A percentile compares a stretch with the other conserved stretches of the same genome.
Conservation (phyloP, 805 yeast genomes). For the Scheffersomyces amazonensis region DNA sequence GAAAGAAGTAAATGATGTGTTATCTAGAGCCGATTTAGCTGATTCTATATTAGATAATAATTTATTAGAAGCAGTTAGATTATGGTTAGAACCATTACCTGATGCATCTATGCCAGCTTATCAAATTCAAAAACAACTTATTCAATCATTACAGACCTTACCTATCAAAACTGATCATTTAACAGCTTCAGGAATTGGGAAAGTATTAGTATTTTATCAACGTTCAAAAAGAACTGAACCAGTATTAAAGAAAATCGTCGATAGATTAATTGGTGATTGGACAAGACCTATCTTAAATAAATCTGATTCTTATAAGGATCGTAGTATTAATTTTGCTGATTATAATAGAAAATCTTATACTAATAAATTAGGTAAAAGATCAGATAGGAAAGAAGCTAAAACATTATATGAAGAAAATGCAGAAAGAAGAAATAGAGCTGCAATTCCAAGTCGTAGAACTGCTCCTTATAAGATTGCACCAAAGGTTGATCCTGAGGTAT, state of each 20-base stretch:
- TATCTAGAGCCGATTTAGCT: slow-evolving; percentile 80
- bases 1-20: slow-evolving; percentile 70
- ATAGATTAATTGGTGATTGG: slow-evolving; percentile 93
- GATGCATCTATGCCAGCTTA: slow-evolving; percentile 98
- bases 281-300: slow-evolving; percentile 97
- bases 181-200: slow-evolving; percentile 92
- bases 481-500: slow-evolving; percentile 53
- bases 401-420: slow-evolving; percentile 86
- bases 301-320: slow-evolving; percentile 90
- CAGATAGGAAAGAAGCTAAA: slow-evolving; percentile 40
- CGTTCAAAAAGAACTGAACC: slow-evolving; percentile 87
- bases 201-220: slow-evolving; percentile 90
- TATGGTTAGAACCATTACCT: slow-evolving; percentile 98
- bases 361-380: slow-evolving; percentile 36
- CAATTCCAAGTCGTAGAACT: slow-evolving; percentile 89
- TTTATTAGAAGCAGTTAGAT: slow-evolving; percentile 84
- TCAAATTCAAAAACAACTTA: slow-evolving; percentile 87
- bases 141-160: slow-evolving; percentile 66
- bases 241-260: slow-evolving; percentile 81
- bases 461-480: slow-evolving; percentile 92
- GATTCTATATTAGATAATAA: slow-evolving; percentile 94
- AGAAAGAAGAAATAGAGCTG: slow-evolving; percentile 88
- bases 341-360: slow-evolving; percentile 60
- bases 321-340: slow-evolving; percentile 63
- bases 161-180: slow-evolving; percentile 96